Base-by-base conservation (phyloP, 768 basidiomycete species). In the Agrocybe praecox region DNA sequence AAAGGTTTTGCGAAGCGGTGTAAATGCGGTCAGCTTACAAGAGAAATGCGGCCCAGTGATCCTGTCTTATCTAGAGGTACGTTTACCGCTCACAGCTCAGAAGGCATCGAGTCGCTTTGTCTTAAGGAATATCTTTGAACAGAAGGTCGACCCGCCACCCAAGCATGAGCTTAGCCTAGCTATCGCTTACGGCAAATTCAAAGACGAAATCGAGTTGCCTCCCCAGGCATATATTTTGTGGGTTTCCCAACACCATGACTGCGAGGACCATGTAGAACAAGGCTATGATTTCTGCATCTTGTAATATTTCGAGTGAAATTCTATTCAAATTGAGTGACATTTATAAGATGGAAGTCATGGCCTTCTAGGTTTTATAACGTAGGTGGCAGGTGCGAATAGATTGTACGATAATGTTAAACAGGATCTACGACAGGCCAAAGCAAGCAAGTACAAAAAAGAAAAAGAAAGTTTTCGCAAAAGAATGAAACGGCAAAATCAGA, bases 231-330 rank as follows among this genome's bases (percentile, higher is more conserved):
- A 53, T 21, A 45, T 32, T 15, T 26, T 33, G 22, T 53, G 52
- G 52, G 26, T 44, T 15, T 43, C 52, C 17, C 42, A 29, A 26
- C 14, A 18, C 17, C 29, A 51, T 21, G 52, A 53, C 11, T 44
- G 17, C 6, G 42, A 18, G 11, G 40, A 53, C 18, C 40, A 53
- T 21, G 24, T 29, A 4, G 15, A 22, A 10, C 42, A 22, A 12
- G 52, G 40, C 17, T 53, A 53, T 45, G 52, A 53, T 43, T 17
- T 53, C 19, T 23, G 42, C 40, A 44, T 53, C 18, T 23, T 14
- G 23, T 53, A 24, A 26, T 19, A 21, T 21, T 0, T 19, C 17
- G n/a, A 19, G n/a, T n/a, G n/a, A n/a, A n/a, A n/a, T n/a, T n/a
- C n/a, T n/a, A n/a, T n/a, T n/a, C n/a, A n/a, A n/a, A n/a, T n/a